Evolutionary conservation across 495 filamentous ascomycete species (phyloP).

Genomic region (Achaetomiella virescens): DNA sequence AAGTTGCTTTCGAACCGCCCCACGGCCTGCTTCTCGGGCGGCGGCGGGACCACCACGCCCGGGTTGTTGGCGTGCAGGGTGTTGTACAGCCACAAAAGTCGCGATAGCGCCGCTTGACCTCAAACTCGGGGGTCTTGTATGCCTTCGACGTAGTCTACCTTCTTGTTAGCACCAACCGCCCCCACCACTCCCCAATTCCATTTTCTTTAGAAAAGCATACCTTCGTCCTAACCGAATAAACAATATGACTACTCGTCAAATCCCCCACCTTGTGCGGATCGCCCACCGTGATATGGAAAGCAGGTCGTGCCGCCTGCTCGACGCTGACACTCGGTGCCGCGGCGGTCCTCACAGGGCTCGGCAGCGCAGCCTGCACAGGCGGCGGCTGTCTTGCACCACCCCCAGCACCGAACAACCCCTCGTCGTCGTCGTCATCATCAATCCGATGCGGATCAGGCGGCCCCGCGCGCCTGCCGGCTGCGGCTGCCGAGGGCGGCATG

Average conservation of each 20-base stretch:
- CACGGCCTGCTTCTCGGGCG: conserved; percentile 96
- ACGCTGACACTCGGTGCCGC: conserved; percentile 78
- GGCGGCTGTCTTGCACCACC: conserved; percentile 59
- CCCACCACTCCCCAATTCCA: neutral
- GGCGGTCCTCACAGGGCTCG: conserved; percentile 49
- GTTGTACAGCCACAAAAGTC: conserved; percentile 98
- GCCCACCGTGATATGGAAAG: conserved; percentile 86
- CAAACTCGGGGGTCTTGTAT: conserved; percentile 83
- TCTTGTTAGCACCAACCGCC: conserved; percentile 1
- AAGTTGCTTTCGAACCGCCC: conserved; percentile 96
- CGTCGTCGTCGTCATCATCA: conserved; percentile 61
- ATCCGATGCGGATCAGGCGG: conserved; percentile 45
- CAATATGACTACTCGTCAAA: conserved; percentile 92
- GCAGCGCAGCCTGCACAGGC: conserved; percentile 63
- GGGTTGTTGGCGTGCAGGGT: conserved; percentile 90
- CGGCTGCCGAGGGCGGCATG: conserved; percentile 25
- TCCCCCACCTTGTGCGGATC: conserved; percentile 98
- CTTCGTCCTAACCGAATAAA: conserved; percentile 91
- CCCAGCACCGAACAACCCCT: conserved; percentile 15
- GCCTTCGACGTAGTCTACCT: conserved; percentile 89
- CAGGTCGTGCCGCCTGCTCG: conserved; percentile 84
- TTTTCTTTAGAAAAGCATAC: conserved; percentile 41
- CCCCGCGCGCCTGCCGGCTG: conserved; percentile 36
- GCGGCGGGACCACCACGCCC: conserved; percentile 89
- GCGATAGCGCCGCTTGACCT: conserved; percentile 85